These are phyloP conservation scores for Diaporthe sp. DNA, from an alignment of 2,329 filamentous ascomycete genomes.

Conservation along the genomic window DNA sequence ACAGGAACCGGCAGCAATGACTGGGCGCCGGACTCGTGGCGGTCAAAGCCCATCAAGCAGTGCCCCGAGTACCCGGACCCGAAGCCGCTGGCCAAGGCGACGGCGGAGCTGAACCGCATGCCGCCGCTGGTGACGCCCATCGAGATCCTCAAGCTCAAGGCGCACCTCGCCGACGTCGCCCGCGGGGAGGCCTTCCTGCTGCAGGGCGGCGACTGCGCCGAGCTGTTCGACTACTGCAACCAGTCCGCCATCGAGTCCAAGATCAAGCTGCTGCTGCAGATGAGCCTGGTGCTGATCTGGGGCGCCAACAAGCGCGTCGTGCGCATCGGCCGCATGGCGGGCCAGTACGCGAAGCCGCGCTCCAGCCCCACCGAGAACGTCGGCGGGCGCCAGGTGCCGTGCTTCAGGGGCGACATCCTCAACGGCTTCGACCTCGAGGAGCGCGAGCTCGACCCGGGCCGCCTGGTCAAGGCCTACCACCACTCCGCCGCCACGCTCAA, in stretches of 20 bases:
- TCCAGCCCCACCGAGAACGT: conserved; percentile 87
- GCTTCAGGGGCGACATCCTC: conserved; percentile 94
- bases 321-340: conserved; percentile 94
- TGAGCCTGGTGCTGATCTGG: conserved; percentile 97
- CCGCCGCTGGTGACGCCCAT: conserved; percentile 85
- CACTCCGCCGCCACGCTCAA: conserved; percentile 96
- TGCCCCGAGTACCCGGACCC: conserved; percentile 77
- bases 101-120: conserved; percentile 75
- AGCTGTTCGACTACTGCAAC: conserved; percentile 97
- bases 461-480: conserved; percentile 93
- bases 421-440: conserved; percentile 88
- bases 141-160: conserved; percentile 85
- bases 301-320: conserved; percentile 86
- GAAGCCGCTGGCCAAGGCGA: conserved; percentile 69
- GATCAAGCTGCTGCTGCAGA: conserved; percentile 95
- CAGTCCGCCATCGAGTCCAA: conserved; percentile 93
- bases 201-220: conserved; percentile 96
- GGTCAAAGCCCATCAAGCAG: conserved; percentile 84
- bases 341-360: conserved; percentile 96
- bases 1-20: conserved; percentile 11
- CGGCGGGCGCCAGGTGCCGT: conserved; percentile 84
- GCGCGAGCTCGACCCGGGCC: conserved; percentile 83
- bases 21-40: conserved; percentile 79
- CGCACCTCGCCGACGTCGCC: conserved; percentile 86
- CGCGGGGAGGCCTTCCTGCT: conserved; percentile 92